Evolutionary conservation across 345 rosid genomes (phyloP), one percentile per base, ranked within the genome.

Genomic region (Populus davidiana): DNA sequence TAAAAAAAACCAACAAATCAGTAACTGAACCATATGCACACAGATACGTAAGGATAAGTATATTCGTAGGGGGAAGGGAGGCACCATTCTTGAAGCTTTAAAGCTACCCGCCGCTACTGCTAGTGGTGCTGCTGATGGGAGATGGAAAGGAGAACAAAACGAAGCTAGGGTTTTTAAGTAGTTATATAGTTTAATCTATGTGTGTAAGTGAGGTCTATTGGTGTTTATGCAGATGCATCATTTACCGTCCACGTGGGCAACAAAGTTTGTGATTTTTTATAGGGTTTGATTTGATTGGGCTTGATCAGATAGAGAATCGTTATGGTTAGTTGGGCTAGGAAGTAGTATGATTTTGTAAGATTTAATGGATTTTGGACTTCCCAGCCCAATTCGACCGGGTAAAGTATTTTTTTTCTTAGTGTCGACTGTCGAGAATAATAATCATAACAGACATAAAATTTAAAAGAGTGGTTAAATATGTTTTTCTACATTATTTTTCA

Each of bases 111-210:
- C 78, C 59, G 74, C 77, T 39, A 14, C 59, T 25, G 56, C 50
- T 27, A 64, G 38, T 38, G 75, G 20, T 35, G 76, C 35, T 49
- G 78, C 64, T 23, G 29, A 10, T 59, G 36, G 0, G 67, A 8
- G 23, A n/a, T 21, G 3, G 81, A 38, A 36, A 27, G 12, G n/a
- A 3, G 31, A 44, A 70, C 33, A 9, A 73, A 56, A 59, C 49
- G 77, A 11, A 2, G 43, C 7, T 87, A 87, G 93, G 93, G 94
- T 85, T 89, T 86, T 72, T 76, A 44, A 20, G 29, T 43, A 56
- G 0, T 56, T 82, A 75, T 81, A 78, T 78, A 79, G 67, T 49
- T 54, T 31, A 54, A 12, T 44, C 75, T 50, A 4, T 47, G 35
- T 36, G 12, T 56, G 11, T 13, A 11, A 3, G 27, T 47, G 65